Conservation (phyloP, 495 filamentous ascomycete genomes). For the Aspergillus cavernicola region DNA sequence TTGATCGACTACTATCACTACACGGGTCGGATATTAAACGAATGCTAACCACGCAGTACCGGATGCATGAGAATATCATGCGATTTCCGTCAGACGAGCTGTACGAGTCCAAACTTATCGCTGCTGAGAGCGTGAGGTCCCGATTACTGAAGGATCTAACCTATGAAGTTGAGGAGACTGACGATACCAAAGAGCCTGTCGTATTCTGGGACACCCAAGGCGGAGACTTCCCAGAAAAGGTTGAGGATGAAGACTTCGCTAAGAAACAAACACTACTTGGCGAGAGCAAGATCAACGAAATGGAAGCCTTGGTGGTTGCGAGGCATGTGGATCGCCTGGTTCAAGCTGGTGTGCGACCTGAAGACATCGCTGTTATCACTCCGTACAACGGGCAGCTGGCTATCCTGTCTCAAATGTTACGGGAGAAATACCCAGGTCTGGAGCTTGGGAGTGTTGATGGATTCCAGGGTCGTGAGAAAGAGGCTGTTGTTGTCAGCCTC, state of each 20-base stretch:
- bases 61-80: constrained; percentile 97
- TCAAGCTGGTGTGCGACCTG: constrained; percentile 69
- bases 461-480: constrained; percentile 96
- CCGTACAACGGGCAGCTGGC: constrained; percentile 95
- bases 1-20: constrained; percentile 78
- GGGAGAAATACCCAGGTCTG: constrained; percentile 74
- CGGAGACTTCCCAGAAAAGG: constrained; percentile 73
- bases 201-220: constrained; percentile 97
- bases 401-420: constrained; percentile 67
- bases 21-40: constrained; percentile 83
- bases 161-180: constrained; percentile 73
- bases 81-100: constrained; percentile 84
- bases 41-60: constrained; percentile 97
- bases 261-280: constrained; percentile 57
- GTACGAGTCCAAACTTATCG: constrained; percentile 76
- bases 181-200: constrained; percentile 83
- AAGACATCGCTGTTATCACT: constrained; percentile 90
- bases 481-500: constrained; percentile 85
- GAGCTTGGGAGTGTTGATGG: constrained; percentile 95
- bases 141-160: constrained; percentile 75
- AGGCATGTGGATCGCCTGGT: constrained; percentile 71
- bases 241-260: constrained; percentile 46
- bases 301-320: constrained; percentile 78
- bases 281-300: constrained; percentile 91
- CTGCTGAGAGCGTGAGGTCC: constrained; percentile 69